Conservation (phyloP, 1,284 basidiomycete genomes). For the Microbotryum scabiosae region DNA sequence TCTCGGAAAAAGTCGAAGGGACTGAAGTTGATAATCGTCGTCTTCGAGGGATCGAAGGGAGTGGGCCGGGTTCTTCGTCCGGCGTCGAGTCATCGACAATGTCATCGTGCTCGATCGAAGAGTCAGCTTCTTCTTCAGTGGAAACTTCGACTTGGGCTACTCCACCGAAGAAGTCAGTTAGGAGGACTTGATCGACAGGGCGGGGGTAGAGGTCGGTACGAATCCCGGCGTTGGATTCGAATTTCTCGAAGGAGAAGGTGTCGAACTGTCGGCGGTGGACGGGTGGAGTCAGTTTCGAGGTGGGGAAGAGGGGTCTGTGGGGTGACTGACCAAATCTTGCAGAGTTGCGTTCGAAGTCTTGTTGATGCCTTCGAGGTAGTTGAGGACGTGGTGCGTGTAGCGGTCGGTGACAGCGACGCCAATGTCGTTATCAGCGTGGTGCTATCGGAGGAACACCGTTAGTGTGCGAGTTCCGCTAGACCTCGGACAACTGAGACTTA, state of each 20-base stretch:
- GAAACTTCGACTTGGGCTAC: constrained; percentile 67
- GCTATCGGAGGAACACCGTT: constrained; percentile 46
- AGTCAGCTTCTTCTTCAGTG: background rate
- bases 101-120: background rate
- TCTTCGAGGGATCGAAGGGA: background rate
- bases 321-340: constrained; percentile 64
- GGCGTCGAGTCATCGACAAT: background rate
- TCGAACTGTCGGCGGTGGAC: constrained; percentile 54
- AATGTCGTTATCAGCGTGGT: constrained; percentile 85
- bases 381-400: constrained; percentile 84
- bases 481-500: constrained; percentile 42
- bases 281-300: background rate
- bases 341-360: constrained; percentile 76
- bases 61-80: background rate
- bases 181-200: constrained; percentile 57
- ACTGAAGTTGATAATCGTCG: background rate
- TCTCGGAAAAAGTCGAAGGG: no score
- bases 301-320: background rate
- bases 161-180: constrained; percentile 95
- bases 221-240: constrained; percentile 78
- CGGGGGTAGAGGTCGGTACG: constrained; percentile 71
- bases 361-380: constrained; percentile 85
- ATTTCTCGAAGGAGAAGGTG: constrained; percentile 62
- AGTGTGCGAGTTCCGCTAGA: background rate
- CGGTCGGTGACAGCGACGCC: constrained; percentile 93